Percentiles rank a stretch among this genome's conserved stretches.
These are phyloP conservation scores for Diversispora epigaea DNA, from an alignment of 192 early-diverging fungal species.

Conservation along the genomic window DNA sequence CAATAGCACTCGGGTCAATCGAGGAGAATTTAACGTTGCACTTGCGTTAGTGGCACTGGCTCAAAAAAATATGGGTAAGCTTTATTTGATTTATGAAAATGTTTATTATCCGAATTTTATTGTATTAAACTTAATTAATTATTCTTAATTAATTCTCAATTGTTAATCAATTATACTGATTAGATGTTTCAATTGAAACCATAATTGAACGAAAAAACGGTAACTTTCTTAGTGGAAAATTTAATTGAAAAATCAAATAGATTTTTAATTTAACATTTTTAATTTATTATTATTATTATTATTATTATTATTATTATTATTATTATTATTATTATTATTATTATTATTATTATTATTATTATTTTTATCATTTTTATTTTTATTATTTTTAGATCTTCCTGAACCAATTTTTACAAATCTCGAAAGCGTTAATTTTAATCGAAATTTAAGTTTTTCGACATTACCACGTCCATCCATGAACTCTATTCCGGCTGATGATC, in stretches of 20 bases:
- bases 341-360: neutral
- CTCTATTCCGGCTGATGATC: constrained; percentile 51
- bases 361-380: neutral
- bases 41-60: constrained; percentile 70
- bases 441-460: constrained; percentile 25
- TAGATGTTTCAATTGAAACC: constrained; percentile 63
- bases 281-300: too few relatives aligned
- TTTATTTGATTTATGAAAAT: neutral
- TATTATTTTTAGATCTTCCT: constrained; percentile 52
- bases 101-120: too few relatives aligned
- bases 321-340: neutral
- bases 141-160: neutral
- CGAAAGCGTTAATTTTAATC: constrained; percentile 46
- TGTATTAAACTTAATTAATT: neutral
- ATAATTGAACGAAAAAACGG: constrained; percentile 65
- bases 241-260: neutral
- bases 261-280: neutral
- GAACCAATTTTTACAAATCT: constrained; percentile 59
- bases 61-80: constrained; percentile 74
- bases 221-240: constrained; percentile 21
- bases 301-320: too few relatives aligned
- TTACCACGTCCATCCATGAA: constrained; percentile 34
- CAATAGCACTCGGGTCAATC: constrained; percentile 48
- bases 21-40: constrained; percentile 70
- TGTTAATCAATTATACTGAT: neutral